Percentiles rank a stretch among this genome's conserved stretches.
Evolutionary conservation across 805 yeast species (phyloP).

Genomic region (Candida insectalens): DNA sequence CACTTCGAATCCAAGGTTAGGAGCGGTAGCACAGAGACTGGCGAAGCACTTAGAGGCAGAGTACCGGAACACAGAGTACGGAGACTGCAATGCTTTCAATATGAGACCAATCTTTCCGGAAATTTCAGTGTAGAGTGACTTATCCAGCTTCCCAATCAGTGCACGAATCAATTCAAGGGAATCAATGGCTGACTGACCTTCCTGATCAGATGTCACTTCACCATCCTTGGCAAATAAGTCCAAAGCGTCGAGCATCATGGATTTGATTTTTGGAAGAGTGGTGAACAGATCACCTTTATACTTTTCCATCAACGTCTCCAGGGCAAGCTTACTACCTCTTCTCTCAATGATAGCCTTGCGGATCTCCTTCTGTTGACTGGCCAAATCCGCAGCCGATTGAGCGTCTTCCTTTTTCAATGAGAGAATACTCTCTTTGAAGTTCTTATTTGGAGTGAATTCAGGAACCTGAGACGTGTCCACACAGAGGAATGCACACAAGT

Average conservation of each 20-base stretch:
- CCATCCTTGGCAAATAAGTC: constrained; percentile 17
- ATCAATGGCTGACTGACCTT: constrained; percentile 79
- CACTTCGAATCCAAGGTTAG: constrained; percentile 65
- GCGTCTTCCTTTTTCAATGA: constrained; percentile 74
- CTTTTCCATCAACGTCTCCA: constrained; percentile 45
- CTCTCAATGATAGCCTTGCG: constrained; percentile 73
- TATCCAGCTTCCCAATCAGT: constrained; percentile 51
- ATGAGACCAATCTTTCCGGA: constrained; percentile 43
- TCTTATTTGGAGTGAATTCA: constrained; percentile 63
- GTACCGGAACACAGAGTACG: constrained; percentile 77
- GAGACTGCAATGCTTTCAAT: constrained; percentile 47
- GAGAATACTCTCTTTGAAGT: constrained; percentile 44
- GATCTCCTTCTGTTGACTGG: constrained; percentile 50
- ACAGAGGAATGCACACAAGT: constrained; percentile 85
- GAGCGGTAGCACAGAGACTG: constrained; percentile 58
- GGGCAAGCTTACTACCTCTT: constrained; percentile 69
- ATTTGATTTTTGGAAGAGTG: constrained; percentile 56
- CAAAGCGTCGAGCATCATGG: constrained; percentile 60
- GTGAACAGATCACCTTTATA: constrained; percentile 49
- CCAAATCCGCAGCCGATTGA: constrained; percentile 50
- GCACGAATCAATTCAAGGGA: constrained; percentile 76
- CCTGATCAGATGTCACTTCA: constrained; percentile 23
- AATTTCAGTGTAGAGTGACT: constrained; percentile 38
- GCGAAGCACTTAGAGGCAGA: constrained; percentile 88
- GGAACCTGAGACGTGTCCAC: constrained; percentile 96